Conservation (phyloP, 2,329 filamentous ascomycete species). For the Paracoccidioides lutzii region DNA sequence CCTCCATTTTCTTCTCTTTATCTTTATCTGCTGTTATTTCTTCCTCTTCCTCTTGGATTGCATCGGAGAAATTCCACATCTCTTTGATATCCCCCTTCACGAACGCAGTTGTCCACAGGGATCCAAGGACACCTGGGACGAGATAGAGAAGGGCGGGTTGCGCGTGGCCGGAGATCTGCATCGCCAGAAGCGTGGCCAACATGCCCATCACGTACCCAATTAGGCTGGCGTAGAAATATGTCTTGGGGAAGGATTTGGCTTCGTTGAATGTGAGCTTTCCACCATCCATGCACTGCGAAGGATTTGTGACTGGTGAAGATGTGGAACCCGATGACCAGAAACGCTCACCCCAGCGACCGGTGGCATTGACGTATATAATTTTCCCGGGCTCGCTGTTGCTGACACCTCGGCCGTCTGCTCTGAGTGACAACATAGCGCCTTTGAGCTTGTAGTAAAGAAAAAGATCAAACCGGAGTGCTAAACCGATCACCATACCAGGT, state of each 20-base stretch:
- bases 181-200: constrained; percentile 59
- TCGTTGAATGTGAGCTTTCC: constrained; percentile 24
- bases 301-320: constrained; percentile 10
- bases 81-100: constrained; percentile 56
- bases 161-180: constrained; percentile 65
- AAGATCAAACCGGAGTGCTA: constrained; percentile 83
- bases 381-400: constrained; percentile 15
- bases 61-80: constrained; percentile 75
- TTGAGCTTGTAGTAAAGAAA: constrained; percentile 57
- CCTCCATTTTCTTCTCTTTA: constrained; percentile 36
- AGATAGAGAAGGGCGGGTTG: constrained; percentile 89
- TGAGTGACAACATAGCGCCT: neutral
- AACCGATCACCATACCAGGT: constrained; percentile 76
- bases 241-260: constrained; percentile 55
- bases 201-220: constrained; percentile 68
- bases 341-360: constrained; percentile 67
- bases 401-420: neutral
- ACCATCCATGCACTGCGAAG: constrained; percentile 9
- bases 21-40: constrained; percentile 10
- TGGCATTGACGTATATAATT: constrained; percentile 40
- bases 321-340: constrained; percentile 52
- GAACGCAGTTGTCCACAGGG: constrained; percentile 62
- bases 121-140: constrained; percentile 68
- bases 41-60: constrained; percentile 33
- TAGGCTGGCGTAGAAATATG: constrained; percentile 70